phyloP scores from a whole-genome alignment of 768 basidiomycete genomes.

The Tephrocybe sp. region DNA sequence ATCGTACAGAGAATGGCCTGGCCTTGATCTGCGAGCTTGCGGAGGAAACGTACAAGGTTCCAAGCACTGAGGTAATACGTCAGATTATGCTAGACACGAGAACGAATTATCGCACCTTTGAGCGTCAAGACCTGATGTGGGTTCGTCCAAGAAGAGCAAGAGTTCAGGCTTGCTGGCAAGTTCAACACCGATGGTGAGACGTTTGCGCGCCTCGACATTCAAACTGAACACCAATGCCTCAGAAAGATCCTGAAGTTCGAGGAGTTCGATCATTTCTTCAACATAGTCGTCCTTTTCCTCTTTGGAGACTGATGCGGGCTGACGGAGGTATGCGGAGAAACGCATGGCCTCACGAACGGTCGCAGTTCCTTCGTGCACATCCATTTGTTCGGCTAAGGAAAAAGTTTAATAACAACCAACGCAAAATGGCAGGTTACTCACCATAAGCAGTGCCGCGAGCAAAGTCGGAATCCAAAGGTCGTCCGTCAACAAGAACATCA shows the following conservation, averaged over 20 bases:
- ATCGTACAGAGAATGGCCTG: conserved; percentile 91
- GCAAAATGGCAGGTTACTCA: conserved; percentile 28
- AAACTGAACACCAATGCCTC: conserved; percentile 79
- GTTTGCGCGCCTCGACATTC: conserved; percentile 71
- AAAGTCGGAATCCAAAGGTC: conserved; percentile 53
- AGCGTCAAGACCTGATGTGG: conserved; percentile 43
- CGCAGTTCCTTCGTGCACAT: conserved; percentile 76
- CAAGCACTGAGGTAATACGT: conserved; percentile 53
- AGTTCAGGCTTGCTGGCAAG: conserved; percentile 84
- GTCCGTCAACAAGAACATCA: conserved; percentile 63
- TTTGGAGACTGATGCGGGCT: conserved; percentile 61
- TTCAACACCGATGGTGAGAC: conserved; percentile 89
- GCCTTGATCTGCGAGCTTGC: conserved; percentile 80
- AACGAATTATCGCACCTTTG: conserved; percentile 29
- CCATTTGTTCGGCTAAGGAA: conserved; percentile 72
- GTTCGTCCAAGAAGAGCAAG: conserved; percentile 64
- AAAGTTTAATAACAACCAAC: conserved; percentile 17
- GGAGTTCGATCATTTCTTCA: conserved; percentile 78
- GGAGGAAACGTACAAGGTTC: conserved; percentile 78
- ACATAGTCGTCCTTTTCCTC: conserved; percentile 79
- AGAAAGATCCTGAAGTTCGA: conserved; percentile 80
- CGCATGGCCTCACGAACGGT: conserved; percentile 84
- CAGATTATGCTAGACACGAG: conserved; percentile 49
- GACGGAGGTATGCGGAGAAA: conserved; percentile 82
- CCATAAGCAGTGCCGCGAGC: conserved; percentile 76